Evolutionary conservation across 768 basidiomycete genomes (phyloP).

Genomic region (Cystofilobasidium bisporidii): DNA sequence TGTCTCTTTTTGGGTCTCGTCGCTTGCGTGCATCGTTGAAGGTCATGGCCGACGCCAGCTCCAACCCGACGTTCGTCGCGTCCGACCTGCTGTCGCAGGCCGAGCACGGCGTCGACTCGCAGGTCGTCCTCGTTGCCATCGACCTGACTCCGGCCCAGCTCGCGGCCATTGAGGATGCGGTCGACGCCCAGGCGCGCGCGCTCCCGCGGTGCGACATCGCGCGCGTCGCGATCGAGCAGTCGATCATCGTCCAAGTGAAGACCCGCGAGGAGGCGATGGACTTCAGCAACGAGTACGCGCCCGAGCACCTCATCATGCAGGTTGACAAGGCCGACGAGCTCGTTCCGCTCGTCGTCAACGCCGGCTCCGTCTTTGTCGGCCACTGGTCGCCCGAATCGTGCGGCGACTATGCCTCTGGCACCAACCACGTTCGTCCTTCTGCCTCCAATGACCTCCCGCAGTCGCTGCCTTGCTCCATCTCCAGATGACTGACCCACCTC

Average conservation of each 20-base stretch:
- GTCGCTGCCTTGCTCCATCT: no score
- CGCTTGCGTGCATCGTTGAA: no score
- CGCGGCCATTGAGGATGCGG: constrained; percentile 66
- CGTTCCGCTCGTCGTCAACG: constrained; percentile 68
- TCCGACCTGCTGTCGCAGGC: constrained; percentile 96
- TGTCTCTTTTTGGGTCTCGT: no score
- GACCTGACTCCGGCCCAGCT: constrained; percentile 56
- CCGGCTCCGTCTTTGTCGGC: constrained; percentile 93
- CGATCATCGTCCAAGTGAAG: constrained; percentile 68
- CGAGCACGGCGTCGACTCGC: constrained; percentile 95
- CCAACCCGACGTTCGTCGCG: constrained; percentile 81
- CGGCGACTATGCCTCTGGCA: constrained; percentile 97
- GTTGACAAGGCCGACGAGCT: constrained; percentile 58
- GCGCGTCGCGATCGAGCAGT: constrained; percentile 76
- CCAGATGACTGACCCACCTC: not conserved
- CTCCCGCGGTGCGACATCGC: constrained; percentile 84
- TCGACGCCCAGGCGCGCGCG: constrained; percentile 76
- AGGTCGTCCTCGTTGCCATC: constrained; percentile 85
- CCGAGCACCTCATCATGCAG: constrained; percentile 93
- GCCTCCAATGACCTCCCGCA: no score
- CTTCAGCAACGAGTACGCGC: constrained; percentile 96
- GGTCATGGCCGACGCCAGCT: constrained; percentile 88
- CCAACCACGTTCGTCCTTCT: constrained; percentile 74
- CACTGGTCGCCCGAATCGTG: constrained; percentile 95
- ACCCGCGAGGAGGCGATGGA: constrained; percentile 64